A percentile compares a stretch with the other conserved stretches of the same genome.
Evolutionary conservation across 148 eudicot genomes (phyloP).

Genomic region (Bassia scoparia): DNA sequence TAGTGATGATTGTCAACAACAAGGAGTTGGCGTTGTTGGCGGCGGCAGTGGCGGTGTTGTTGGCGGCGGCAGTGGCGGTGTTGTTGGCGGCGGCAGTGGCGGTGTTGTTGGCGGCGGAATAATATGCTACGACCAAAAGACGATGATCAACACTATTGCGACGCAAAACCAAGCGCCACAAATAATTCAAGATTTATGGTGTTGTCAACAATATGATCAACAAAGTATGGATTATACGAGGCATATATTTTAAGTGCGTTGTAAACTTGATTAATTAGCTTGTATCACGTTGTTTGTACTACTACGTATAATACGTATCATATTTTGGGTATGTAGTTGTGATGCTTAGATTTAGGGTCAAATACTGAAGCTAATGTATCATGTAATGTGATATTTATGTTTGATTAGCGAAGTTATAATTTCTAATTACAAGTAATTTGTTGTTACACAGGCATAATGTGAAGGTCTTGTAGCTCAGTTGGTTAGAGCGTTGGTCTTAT

Average conservation of each 20-base stretch:
- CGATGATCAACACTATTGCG: not conserved
- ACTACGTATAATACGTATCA: too few species aligned
- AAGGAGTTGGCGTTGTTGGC: not conserved
- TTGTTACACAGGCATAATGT: not conserved
- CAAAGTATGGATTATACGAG: constrained; percentile 7
- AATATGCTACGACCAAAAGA: not conserved
- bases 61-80: not conserved
- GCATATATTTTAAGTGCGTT: not conserved
- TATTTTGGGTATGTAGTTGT: not conserved
- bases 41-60: not conserved
- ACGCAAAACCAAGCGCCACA: too few species aligned
- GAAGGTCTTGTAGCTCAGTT: constrained; percentile 82
- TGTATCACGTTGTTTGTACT: not conserved
- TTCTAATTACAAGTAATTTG: not conserved
- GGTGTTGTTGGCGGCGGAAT: too few species aligned
- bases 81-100: not conserved
- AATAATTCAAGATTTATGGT: not conserved
- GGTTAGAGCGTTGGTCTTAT: constrained; percentile 99
- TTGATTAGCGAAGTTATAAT: not conserved
- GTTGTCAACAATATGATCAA: not conserved
- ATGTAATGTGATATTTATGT: not conserved
- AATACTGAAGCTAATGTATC: too few species aligned
- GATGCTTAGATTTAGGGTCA: not conserved
- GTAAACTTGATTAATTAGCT: too few species aligned
- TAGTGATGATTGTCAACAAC: not conserved